Evolutionary conservation across 2,329 filamentous ascomycete species (phyloP).

Genomic region (Cyclaneusma minus): DNA sequence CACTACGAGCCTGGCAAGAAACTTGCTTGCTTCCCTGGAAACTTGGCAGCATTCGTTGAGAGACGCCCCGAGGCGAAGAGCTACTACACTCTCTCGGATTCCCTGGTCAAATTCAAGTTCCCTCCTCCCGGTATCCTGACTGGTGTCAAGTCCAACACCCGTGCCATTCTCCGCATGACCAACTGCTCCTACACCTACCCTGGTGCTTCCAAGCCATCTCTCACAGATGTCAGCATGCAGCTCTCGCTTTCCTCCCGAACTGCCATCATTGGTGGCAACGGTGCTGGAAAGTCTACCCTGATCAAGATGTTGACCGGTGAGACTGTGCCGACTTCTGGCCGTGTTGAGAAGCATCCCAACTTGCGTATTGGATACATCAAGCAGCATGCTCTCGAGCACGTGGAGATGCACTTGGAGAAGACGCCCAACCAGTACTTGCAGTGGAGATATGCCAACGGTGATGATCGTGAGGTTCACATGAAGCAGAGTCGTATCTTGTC

Average conservation of each 20-base stretch:
- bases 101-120: constrained; percentile 92
- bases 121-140: constrained; percentile 85
- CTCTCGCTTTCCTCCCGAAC: constrained; percentile 82
- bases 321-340: constrained; percentile 65
- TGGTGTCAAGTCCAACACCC: constrained; percentile 88
- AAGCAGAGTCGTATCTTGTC: constrained; percentile 92
- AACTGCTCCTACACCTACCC: constrained; percentile 90
- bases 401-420: constrained; percentile 99
- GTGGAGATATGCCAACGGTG: constrained; percentile 95
- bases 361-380: constrained; percentile 99
- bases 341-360: constrained; percentile 97
- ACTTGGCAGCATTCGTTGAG: constrained; percentile 71
- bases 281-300: constrained; percentile 93
- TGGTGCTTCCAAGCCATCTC: constrained; percentile 72
- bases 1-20: constrained; percentile 97
- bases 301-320: constrained; percentile 97
- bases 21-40: constrained; percentile 71
- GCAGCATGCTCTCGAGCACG: constrained; percentile 96
- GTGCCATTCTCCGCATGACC: constrained; percentile 88
- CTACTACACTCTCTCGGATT: constrained; percentile 90
- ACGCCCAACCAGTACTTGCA: constrained; percentile 97
- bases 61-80: constrained; percentile 88
- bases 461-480: constrained; percentile 91
- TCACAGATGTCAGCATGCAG: constrained; percentile 74
- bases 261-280: constrained; percentile 92